phyloP scores from a whole-genome alignment of 768 basidiomycete genomes.

The Polyporus arcularius region DNA sequence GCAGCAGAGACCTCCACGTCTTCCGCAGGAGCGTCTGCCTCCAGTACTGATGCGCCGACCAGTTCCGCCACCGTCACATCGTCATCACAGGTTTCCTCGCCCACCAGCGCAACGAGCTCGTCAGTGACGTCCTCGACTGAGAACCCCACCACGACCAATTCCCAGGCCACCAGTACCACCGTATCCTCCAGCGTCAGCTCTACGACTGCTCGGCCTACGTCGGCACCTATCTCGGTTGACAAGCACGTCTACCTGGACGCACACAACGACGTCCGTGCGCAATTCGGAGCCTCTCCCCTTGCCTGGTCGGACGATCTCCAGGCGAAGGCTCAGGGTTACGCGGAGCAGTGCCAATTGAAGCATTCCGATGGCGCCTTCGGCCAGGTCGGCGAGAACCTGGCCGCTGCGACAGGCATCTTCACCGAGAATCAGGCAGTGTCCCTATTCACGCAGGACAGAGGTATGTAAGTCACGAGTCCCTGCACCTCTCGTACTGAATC shows the following conservation, averaged over 20 bases:
- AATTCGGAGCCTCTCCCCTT: conserved; percentile 61
- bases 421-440: conserved; percentile 45
- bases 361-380: conserved; percentile 71
- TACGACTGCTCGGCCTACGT: not conserved
- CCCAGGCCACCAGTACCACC: conserved; percentile 1
- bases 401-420: conserved; percentile 63
- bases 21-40: too few relatives aligned
- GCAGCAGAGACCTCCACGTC: too few relatives aligned
- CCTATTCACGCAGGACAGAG: conserved; percentile 50
- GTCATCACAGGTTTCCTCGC: not conserved
- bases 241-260: conserved; percentile 50
- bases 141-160: not conserved
- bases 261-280: conserved; percentile 62
- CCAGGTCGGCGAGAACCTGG: conserved; percentile 69
- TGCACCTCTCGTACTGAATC: not conserved
- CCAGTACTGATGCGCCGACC: not conserved
- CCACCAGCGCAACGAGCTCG: not conserved
- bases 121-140: not conserved
- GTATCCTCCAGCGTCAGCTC: not conserved
- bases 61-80: not conserved
- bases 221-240: conserved; percentile 37
- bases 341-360: conserved; percentile 60
- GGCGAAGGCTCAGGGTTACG: conserved; percentile 64
- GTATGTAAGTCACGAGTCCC: conserved; percentile 35
- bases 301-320: conserved; percentile 63